Evolutionary conservation across 306 rosid genomes (phyloP).

Genomic region (Trifolium subterraneum): DNA sequence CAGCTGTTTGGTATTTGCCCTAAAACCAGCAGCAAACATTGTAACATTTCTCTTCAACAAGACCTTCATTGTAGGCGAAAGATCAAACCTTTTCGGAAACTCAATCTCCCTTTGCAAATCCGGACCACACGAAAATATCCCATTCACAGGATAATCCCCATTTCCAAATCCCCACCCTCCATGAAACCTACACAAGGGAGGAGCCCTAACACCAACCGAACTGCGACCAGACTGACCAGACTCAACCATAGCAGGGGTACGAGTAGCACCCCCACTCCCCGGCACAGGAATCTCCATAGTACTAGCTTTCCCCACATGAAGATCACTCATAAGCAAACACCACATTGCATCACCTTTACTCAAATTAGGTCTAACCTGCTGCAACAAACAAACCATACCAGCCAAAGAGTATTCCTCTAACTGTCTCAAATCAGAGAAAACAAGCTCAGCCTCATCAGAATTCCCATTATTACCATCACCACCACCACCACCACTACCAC

Average conservation of each 20-base stretch:
- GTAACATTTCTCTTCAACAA: slow-evolving; percentile 90
- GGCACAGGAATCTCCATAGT: slow-evolving; percentile 73
- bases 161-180: slow-evolving; percentile 95
- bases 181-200: slow-evolving; percentile 78
- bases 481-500: slow-evolving; percentile 5
- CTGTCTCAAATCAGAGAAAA: slow-evolving; percentile 81
- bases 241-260: slow-evolving; percentile 51
- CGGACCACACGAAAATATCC: slow-evolving; percentile 60
- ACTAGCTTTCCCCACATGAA: slow-evolving; percentile 89
- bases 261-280: slow-evolving; percentile 34
- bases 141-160: slow-evolving; percentile 67
- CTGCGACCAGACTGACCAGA: slow-evolving; percentile 48
- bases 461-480: slow-evolving; percentile 44
- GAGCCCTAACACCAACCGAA: slow-evolving; percentile 62
- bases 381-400: slow-evolving; percentile 86
- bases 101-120: slow-evolving; percentile 82
- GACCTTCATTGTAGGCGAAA: slow-evolving; percentile 85
- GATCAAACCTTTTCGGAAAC: slow-evolving; percentile 88
- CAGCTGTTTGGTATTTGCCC: slow-evolving; percentile 74
- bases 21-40: slow-evolving; percentile 92
- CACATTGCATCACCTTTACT: slow-evolving; percentile 96
- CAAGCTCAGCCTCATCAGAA: slow-evolving; percentile 65
- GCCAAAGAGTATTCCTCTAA: slow-evolving; percentile 83
- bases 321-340: slow-evolving; percentile 96
- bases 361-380: slow-evolving; percentile 79